A percentile compares a stretch with the other conserved stretches of the same genome.
These are phyloP conservation scores for Circinella minor DNA, from an alignment of 371 early-diverging fungal genomes.

Conservation along the genomic window DNA sequence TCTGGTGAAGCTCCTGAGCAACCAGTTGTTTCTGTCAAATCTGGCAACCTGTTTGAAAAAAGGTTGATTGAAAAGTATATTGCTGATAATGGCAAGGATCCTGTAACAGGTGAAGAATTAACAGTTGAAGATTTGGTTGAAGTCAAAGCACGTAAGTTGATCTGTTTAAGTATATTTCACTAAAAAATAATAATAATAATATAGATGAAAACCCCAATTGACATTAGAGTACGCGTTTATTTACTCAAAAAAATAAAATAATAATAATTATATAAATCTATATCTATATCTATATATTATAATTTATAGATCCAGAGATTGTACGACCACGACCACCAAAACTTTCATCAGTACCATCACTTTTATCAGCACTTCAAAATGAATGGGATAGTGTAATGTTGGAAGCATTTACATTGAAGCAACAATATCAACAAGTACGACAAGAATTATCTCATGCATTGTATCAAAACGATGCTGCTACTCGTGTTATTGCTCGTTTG, in stretches of 20 bases:
- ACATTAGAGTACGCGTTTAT: too few relatives aligned
- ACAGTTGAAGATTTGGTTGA: slow-evolving; percentile 80
- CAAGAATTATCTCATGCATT: slow-evolving; percentile 92
- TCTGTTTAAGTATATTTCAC: not conserved
- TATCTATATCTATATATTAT: not conserved
- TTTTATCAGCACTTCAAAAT: slow-evolving; percentile 88
- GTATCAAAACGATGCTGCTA: slow-evolving; percentile 95
- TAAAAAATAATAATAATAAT: too few relatives aligned
- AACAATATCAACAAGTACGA: slow-evolving; percentile 88
- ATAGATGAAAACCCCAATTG: too few relatives aligned
- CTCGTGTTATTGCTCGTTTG: slow-evolving; percentile 92
- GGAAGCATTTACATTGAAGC: slow-evolving; percentile 89
- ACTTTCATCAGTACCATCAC: slow-evolving; percentile 89
- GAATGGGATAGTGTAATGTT: slow-evolving; percentile 96
- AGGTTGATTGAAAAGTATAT: slow-evolving; percentile 88
- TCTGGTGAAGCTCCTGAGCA: slow-evolving; percentile 90
- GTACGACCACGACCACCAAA: slow-evolving; percentile 91
- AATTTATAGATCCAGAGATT: slow-evolving; percentile 58
- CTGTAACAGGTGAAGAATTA: slow-evolving; percentile 78
- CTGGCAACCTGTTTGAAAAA: slow-evolving; percentile 87
- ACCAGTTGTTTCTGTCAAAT: slow-evolving; percentile 86
- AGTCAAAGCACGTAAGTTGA: slow-evolving; percentile 65
- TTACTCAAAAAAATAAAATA: too few relatives aligned
- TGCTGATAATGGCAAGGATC: slow-evolving; percentile 84
- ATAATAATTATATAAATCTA: too few relatives aligned